Base-by-base conservation (phyloP, 2,329 filamentous ascomycete genomes). In the Penicillium sp. region DNA sequence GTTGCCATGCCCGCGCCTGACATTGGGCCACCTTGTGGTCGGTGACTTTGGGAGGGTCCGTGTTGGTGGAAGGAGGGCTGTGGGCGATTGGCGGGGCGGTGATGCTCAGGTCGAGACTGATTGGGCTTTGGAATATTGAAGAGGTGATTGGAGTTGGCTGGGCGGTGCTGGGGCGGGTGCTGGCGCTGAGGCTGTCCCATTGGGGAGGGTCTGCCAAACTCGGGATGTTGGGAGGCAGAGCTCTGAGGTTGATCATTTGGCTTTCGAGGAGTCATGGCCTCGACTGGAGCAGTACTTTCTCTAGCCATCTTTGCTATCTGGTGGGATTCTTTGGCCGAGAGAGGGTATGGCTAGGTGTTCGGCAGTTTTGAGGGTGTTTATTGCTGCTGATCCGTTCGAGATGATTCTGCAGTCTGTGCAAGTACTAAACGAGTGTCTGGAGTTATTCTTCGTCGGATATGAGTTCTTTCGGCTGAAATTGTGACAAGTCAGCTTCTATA, bases 171-270 rank as follows among this genome's bases (percentile, higher is more conserved):
- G 5, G 42, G 16, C 5, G 24, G 42, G 2, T 29, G 42, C 26
- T 45, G 42, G 9, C 42, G 79, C 77, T 60, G 72, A 24, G 59
- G 62, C 44, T 63, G 67, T 29, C 82, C 75, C 52, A 87, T 70
- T 14, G 83, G 81, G 57, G 83, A 85, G 2, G 84, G 76, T 62
- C 82, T 81, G 48, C 84, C 84, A 64, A 87, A 87, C 62, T 85
- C 78, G 34, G 80, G 76, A 28, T 77, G 71, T 5, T 76, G 71
- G 13, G 73, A 64, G 11, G 72, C 60, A 13, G 71, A 64, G 26
- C 71, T 63, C 33, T 65, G 67, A 16, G 67, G 50, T 31, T 71
- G 68, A 26, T 75, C 67, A 46, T 71, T 70, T 13, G 68, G 66
- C 56, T 72, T 73, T 16, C 70, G 68, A 45, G 73, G 69, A 29